phyloP scores from a whole-genome alignment of 768 basidiomycete genomes.

The Steccherinum ochraceum region DNA sequence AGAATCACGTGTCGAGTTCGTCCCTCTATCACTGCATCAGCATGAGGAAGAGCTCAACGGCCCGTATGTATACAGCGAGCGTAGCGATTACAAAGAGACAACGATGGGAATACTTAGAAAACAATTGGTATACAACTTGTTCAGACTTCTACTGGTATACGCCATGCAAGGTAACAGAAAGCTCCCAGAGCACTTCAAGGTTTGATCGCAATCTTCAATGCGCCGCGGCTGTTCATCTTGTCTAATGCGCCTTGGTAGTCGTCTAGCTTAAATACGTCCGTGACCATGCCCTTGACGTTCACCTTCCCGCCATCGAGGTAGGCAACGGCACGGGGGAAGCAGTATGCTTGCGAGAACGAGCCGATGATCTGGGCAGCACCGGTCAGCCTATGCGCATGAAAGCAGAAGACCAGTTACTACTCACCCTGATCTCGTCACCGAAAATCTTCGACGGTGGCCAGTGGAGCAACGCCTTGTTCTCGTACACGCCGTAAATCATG shows the following conservation, averaged over 20 bases:
- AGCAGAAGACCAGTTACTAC: not conserved
- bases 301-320: slow-evolving; percentile 87
- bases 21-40: too few species aligned
- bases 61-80: too few species aligned
- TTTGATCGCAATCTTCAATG: slow-evolving; percentile 46
- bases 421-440: slow-evolving; percentile 61
- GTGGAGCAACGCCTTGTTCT: slow-evolving; percentile 75
- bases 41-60: too few species aligned
- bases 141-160: too few species aligned
- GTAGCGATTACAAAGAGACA: too few species aligned
- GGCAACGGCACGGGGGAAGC: slow-evolving; percentile 87
- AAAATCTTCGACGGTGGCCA: slow-evolving; percentile 87
- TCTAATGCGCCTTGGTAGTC: slow-evolving; percentile 63
- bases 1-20: too few species aligned
- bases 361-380: slow-evolving; percentile 66
- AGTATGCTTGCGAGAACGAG: slow-evolving; percentile 87
- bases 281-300: slow-evolving; percentile 75
- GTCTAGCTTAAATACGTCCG: slow-evolving; percentile 51
- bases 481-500: slow-evolving; percentile 90
- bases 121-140: too few species aligned
- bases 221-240: slow-evolving; percentile 56
- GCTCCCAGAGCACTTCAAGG: too few species aligned
- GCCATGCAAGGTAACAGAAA: not conserved
- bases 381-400: not conserved
- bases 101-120: too few species aligned